phyloP scores from a whole-genome alignment of 176 grass and related monocot species.

The Triticum monococcum region DNA sequence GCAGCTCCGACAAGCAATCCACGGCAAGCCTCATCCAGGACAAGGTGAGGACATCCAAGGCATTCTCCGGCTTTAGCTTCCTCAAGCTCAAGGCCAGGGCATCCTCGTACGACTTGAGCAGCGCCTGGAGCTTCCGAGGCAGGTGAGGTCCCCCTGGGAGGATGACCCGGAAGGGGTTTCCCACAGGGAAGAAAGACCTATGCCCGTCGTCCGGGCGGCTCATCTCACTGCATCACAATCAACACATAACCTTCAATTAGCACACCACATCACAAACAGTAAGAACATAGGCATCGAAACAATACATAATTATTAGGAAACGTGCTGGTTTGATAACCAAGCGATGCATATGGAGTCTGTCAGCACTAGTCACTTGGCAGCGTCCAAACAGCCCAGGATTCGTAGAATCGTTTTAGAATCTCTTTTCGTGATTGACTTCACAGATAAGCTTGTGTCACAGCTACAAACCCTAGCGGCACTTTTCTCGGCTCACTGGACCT shows the following conservation, averaged over 20 bases:
- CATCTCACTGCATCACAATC: constrained; percentile 56
- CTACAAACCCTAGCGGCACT: neutral
- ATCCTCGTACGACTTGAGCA: constrained; percentile 56
- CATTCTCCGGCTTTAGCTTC: constrained; percentile 54
- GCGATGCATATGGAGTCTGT: neutral
- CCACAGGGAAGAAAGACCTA: constrained; percentile 45
- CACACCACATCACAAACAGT: neutral
- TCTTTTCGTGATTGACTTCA: constrained; percentile 3
- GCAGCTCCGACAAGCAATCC: constrained; percentile 49
- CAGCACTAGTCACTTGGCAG: neutral
- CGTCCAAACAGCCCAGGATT: constrained; percentile 9
- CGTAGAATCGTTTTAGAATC: neutral
- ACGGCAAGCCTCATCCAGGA: constrained; percentile 67
- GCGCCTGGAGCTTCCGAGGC: constrained; percentile 45
- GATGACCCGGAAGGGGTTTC: constrained; percentile 60
- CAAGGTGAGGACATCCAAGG: constrained; percentile 55
- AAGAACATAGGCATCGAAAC: neutral
- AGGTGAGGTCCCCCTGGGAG: constrained; percentile 42
- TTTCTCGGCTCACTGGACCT: neutral
- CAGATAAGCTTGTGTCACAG: neutral
- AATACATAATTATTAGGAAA: neutral
- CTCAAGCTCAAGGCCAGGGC: constrained; percentile 49
- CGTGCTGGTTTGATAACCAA: neutral
- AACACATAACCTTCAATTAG: constrained; percentile 1
- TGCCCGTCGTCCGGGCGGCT: constrained; percentile 52